Conservation (phyloP, 139 green algal species). For the Microglena sp. region DNA sequence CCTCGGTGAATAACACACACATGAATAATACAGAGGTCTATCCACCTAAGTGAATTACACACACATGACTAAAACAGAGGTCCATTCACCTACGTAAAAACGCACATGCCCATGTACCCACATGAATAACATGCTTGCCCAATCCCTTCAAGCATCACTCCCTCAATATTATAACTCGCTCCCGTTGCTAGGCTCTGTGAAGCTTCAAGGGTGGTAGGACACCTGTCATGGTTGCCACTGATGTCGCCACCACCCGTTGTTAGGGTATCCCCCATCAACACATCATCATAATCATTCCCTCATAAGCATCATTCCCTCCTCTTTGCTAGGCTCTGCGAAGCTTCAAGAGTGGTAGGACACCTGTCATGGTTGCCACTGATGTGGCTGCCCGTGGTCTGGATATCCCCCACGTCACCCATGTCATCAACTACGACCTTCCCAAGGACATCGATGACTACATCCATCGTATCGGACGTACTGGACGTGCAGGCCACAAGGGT, state of each 20-base stretch:
- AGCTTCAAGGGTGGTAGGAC: slow-evolving; percentile 44
- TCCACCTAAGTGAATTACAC: too few relatives aligned
- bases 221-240: slow-evolving; percentile 71
- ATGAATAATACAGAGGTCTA: too few relatives aligned
- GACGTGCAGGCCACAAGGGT: slow-evolving; percentile 85
- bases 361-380: slow-evolving; percentile 78
- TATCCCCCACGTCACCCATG: slow-evolving; percentile 59
- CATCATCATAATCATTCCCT: too few relatives aligned
- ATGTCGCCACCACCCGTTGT: too few relatives aligned
- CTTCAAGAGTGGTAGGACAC: slow-evolving; percentile 37
- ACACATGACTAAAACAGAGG: neutral
- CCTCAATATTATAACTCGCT: neutral
- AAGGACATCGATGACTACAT: slow-evolving; percentile 67
- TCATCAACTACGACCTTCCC: slow-evolving; percentile 67
- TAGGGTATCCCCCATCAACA: too few relatives aligned
- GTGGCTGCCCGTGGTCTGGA: slow-evolving; percentile 88
- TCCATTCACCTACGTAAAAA: neutral
- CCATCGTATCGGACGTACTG: slow-evolving; percentile 58
- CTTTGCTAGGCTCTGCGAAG: slow-evolving; percentile 27
- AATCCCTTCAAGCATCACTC: slow-evolving; percentile 1
- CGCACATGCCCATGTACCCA: neutral
- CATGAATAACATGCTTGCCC: neutral
- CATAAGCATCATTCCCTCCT: too few relatives aligned
- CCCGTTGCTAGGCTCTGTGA: slow-evolving; percentile 27
- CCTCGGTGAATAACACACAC: too few relatives aligned